Evolutionary conservation across 2,329 filamentous ascomycete genomes (phyloP).

Genomic region (Fusarium sarcochroum): DNA sequence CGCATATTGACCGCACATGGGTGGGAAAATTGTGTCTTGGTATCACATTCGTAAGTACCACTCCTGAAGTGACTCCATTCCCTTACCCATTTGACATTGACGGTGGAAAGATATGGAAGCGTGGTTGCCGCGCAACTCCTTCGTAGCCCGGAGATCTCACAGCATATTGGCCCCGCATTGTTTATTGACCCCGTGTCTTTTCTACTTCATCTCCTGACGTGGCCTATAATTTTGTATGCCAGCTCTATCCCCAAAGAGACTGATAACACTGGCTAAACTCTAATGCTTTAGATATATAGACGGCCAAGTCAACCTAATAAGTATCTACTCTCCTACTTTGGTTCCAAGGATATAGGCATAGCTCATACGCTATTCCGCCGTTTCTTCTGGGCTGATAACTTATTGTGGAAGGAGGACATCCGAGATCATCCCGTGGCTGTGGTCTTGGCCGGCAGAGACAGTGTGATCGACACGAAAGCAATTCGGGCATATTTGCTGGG

Average conservation of each 20-base stretch:
- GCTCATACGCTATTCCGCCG: slow-evolving; percentile 69
- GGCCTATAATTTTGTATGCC: slow-evolving; percentile 69
- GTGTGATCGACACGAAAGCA: slow-evolving; percentile 67
- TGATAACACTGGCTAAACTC: slow-evolving; percentile 17
- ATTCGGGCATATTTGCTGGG: slow-evolving; percentile 66
- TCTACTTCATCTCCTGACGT: slow-evolving; percentile 73
- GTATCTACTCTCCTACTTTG: slow-evolving; percentile 72
- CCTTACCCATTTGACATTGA: neutral
- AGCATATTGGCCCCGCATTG: slow-evolving; percentile 62
- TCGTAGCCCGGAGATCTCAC: slow-evolving; percentile 52
- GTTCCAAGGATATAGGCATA: slow-evolving; percentile 69
- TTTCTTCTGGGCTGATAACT: slow-evolving; percentile 74
- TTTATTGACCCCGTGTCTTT: slow-evolving; percentile 73
- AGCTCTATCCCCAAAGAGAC: neutral
- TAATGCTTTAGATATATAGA: slow-evolving; percentile 52
- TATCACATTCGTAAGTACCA: slow-evolving; percentile 59
- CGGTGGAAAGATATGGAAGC: slow-evolving; percentile 62
- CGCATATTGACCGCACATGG: slow-evolving; percentile 66
- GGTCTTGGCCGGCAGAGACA: slow-evolving; percentile 63
- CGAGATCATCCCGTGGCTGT: slow-evolving; percentile 60
- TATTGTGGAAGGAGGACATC: slow-evolving; percentile 72
- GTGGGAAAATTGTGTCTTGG: slow-evolving; percentile 66
- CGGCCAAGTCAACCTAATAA: slow-evolving; percentile 66
- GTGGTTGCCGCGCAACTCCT: slow-evolving; percentile 70
- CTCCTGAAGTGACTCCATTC: rapidly evolving